A percentile compares a stretch with the other conserved stretches of the same genome.
These are phyloP conservation scores for Nannochloris sp. DNA, from an alignment of 139 green algal genomes.

Conservation along the genomic window DNA sequence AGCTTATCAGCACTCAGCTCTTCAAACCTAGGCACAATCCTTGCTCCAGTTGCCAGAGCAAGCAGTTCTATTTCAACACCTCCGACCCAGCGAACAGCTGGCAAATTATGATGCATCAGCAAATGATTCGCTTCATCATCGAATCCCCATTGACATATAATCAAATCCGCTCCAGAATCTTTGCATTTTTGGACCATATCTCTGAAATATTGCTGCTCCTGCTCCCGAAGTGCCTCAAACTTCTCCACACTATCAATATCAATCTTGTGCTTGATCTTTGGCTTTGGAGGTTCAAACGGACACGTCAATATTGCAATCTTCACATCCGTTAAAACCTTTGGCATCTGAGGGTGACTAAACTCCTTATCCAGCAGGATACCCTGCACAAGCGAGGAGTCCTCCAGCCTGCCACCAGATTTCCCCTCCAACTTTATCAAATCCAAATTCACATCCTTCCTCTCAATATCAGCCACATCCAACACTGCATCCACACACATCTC, in stretches of 20 bases:
- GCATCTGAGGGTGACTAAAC: constrained; percentile 93
- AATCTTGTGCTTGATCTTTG: constrained; percentile 99
- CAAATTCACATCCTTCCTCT: constrained; percentile 93
- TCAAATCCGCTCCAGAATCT: constrained; percentile 64
- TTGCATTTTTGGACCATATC: constrained; percentile 99
- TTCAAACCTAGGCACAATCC: constrained; percentile 86
- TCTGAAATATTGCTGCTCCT: constrained; percentile 91
- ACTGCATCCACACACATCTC: constrained; percentile 98
- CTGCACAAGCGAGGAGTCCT: constrained; percentile 88
- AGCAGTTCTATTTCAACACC: constrained; percentile 99
- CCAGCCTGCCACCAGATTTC: constrained; percentile 87
- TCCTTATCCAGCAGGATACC: constrained; percentile 99
- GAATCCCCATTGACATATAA: constrained; percentile 99
- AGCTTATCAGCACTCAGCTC: constrained; percentile 92
- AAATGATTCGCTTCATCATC: constrained; percentile 99
- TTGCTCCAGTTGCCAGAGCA: constrained; percentile 92
- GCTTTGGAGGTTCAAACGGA: constrained; percentile 98
- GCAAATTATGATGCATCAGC: constrained; percentile 86
- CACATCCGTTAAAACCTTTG: constrained; percentile 74
- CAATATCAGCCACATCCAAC: constrained; percentile 90
- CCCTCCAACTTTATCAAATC: constrained; percentile 94
- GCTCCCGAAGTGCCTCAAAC: constrained; percentile 80
- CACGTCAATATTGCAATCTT: constrained; percentile 98
- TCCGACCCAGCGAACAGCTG: constrained; percentile 90
- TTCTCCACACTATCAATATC: constrained; percentile 98